Base-by-base conservation (phyloP, 83 land plant species). In the Isoetes engelmannii region DNA sequence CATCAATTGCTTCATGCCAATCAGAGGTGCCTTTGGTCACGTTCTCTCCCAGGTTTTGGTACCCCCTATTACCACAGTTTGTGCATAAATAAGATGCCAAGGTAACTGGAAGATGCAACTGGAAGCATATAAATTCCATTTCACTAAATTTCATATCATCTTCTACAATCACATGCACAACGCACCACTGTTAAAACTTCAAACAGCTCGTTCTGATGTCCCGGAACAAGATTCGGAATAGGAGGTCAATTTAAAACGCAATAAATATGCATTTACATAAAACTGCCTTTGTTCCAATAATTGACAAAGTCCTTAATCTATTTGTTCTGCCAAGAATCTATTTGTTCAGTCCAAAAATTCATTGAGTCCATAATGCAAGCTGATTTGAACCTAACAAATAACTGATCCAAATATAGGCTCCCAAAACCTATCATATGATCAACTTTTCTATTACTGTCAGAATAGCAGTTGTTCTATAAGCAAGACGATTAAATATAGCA, bases 1-100 rank as follows among this genome's bases (percentile, higher is more conserved):
- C 80, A 72, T 77, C 80, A 58, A 77, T 72, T 4, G 80, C 80
- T 57, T 77, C 80, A 50, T 77, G 80, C 67, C 44, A 43, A 68
- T 77, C 80, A 6, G 72, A 72, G 18, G 9, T n/a, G 17, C 80
- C 80, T 45, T 77, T 60, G n/a, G 80, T 72, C 44, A 77, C 76
- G 48, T 77, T 77, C 50, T 73, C 65, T 61, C 80, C 80, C 47
- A 77, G 72, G 57, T 67, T 73, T 62, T 77, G 80, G 57, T 77
- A 77, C 61, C 80, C 80, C 68, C 80, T 77, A 67, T 44, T 59
- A 37, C 55, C 56, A 72, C 45, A 20, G 44, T 63, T 51, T 10
- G 54, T 10, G 54, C 15, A 51, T 15, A 51, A 51, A 10, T 51
- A 51, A 12, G 12, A 1, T 12, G 3, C 15, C 15, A 12, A n/a